These are phyloP conservation scores for Polysphondylium violaceum DNA, from an alignment of 78 protist species.

Conservation along the genomic window DNA sequence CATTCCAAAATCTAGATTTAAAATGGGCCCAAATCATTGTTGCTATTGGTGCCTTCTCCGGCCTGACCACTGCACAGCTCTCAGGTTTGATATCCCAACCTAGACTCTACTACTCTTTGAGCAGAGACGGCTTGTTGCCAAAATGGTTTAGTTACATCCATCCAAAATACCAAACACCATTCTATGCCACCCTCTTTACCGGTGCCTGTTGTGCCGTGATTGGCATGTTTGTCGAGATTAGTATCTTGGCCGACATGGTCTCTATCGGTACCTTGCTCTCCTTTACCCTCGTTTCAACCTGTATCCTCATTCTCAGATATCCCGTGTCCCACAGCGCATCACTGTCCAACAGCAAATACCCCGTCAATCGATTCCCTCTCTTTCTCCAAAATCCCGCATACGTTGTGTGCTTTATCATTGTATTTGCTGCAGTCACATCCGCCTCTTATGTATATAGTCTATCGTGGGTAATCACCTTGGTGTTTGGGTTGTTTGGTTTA, in stretches of 20 bases:
- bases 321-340: constrained; percentile 3
- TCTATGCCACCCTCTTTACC: constrained; percentile 61
- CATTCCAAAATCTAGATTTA: constrained; percentile 54
- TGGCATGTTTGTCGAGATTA: constrained; percentile 49
- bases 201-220: constrained; percentile 63
- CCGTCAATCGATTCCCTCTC: constrained; percentile 26
- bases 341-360: neutral
- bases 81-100: constrained; percentile 65
- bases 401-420: neutral
- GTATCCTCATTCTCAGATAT: constrained; percentile 50
- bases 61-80: constrained; percentile 66
- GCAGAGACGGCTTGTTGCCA: constrained; percentile 69
- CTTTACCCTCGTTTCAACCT: constrained; percentile 70
- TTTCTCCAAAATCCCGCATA: constrained; percentile 24
- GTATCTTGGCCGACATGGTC: constrained; percentile 75
- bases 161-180: constrained; percentile 78
- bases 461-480: constrained; percentile 19
- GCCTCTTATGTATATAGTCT: constrained; percentile 13
- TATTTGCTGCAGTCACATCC: constrained; percentile 11
- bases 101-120: constrained; percentile 35
- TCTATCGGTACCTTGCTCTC: constrained; percentile 85
- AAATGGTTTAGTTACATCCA: constrained; percentile 62
- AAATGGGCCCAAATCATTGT: constrained; percentile 71
- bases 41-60: constrained; percentile 77
- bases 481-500: constrained; percentile 38